Percentiles rank a stretch among this genome's conserved stretches.
Evolutionary conservation across 192 early-diverging fungal genomes (phyloP).

Genomic region (Podila clonocystis): DNA sequence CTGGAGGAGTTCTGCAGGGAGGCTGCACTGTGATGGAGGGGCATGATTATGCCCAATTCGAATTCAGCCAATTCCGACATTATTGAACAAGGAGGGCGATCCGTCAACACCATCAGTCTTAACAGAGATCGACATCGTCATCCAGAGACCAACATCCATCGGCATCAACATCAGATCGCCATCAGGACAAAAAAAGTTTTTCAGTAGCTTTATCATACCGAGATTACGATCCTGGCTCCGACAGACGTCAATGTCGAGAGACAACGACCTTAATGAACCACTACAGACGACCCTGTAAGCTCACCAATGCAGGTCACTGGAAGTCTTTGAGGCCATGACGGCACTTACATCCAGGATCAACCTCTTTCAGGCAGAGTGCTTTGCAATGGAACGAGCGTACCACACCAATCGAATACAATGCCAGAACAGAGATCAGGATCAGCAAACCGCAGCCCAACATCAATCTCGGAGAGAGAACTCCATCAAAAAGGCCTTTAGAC

Average conservation of each 20-base stretch:
- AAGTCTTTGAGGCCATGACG: no score
- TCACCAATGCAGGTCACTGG: not conserved
- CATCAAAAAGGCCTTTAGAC: not conserved
- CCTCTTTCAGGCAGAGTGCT: no score
- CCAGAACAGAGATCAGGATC: not conserved
- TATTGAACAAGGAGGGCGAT: not conserved
- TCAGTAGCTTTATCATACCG: not conserved
- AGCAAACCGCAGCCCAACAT: not conserved
- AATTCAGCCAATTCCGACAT: not conserved
- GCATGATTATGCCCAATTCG: not conserved
- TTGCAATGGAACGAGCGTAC: not conserved
- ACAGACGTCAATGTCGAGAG: not conserved
- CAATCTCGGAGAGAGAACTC: not conserved
- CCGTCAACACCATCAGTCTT: no score
- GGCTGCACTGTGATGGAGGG: not conserved
- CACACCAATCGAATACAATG: not conserved
- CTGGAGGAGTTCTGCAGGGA: not conserved
- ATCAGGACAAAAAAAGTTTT: no score
- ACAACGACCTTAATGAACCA: not conserved
- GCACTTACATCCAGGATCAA: no score
- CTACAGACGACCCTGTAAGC: not conserved
- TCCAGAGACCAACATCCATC: not conserved
- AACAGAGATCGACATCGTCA: not conserved
- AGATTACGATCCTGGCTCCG: constrained; percentile 14
- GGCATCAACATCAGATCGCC: no score